These are phyloP conservation scores for Sporothrix mexicana DNA, from an alignment of 2,329 filamentous ascomycete species.

Conservation along the genomic window DNA sequence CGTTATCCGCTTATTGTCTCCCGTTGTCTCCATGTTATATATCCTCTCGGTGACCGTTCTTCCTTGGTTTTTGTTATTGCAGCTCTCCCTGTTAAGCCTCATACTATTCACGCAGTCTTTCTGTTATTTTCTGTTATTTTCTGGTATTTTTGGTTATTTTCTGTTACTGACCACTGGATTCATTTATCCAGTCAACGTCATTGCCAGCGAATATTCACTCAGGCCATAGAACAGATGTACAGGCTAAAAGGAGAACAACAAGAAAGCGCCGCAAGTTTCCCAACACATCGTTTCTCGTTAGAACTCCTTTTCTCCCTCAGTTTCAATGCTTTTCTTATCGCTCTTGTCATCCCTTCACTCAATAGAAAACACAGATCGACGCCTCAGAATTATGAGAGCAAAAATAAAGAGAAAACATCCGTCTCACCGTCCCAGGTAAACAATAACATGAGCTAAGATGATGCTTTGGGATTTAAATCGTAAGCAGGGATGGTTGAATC, in stretches of 20 bases:
- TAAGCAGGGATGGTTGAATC: too few species aligned
- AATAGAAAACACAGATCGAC: slow-evolving; percentile 18
- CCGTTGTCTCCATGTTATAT: neutral
- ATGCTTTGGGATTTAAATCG: too few species aligned
- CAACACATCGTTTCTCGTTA: too few species aligned
- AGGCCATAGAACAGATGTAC: neutral
- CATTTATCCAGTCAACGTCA: slow-evolving; percentile 3
- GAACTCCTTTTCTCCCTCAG: neutral
- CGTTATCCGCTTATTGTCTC: neutral
- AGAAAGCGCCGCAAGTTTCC: neutral
- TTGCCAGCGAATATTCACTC: neutral
- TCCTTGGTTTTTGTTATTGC: slow-evolving; percentile 6
- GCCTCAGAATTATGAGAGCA: neutral
- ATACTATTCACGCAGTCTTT: neutral
- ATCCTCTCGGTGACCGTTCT: slow-evolving; percentile 18
- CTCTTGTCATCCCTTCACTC: neutral
- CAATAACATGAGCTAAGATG: neutral
- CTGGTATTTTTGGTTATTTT: neutral
- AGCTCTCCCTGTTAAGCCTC: neutral
- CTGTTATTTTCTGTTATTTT: neutral
- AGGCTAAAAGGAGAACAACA: slow-evolving; percentile 1
- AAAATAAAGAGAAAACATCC: neutral
- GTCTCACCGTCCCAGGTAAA: slow-evolving; percentile 10
- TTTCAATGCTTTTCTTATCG: neutral
- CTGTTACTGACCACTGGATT: neutral